phyloP scores from a whole-genome alignment of 768 basidiomycete species.

The Podaxis sp. region DNA sequence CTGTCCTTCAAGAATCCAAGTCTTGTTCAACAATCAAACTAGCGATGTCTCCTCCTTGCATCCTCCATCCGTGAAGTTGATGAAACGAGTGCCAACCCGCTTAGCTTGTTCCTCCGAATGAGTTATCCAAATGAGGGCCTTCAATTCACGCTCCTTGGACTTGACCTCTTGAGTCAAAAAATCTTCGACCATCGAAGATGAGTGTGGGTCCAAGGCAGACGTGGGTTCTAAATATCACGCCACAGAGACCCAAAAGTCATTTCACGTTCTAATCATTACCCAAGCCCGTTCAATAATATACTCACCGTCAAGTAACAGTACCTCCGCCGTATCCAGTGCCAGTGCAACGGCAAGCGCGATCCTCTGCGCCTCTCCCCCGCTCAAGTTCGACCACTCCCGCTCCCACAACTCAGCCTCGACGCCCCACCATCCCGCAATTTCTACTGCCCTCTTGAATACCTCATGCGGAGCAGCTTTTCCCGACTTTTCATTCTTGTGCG shows the following conservation, averaged over 20 bases:
- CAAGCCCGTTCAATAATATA: slow-evolving; percentile 6
- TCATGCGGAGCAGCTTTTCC: slow-evolving; percentile 16
- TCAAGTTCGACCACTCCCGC: slow-evolving; percentile 73
- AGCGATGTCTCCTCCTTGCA: slow-evolving; percentile 33
- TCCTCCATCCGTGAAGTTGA: slow-evolving; percentile 41
- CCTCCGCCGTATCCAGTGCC: slow-evolving; percentile 69
- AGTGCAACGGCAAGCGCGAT: slow-evolving; percentile 75
- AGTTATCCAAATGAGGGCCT: slow-evolving; percentile 84
- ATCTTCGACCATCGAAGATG: slow-evolving; percentile 63
- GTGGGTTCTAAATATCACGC: slow-evolving; percentile 67
- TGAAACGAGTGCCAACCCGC: slow-evolving; percentile 67
- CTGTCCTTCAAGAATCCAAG: too few species aligned
- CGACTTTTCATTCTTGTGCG: slow-evolving; percentile 1
- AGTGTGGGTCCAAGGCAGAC: slow-evolving; percentile 74
- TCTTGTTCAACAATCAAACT: background rate
- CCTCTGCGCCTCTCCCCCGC: slow-evolving; percentile 85
- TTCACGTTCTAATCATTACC: background rate
- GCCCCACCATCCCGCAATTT: slow-evolving; percentile 62
- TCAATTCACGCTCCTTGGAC: slow-evolving; percentile 43
- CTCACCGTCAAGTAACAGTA: slow-evolving; percentile 77
- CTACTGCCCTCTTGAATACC: slow-evolving; percentile 35
- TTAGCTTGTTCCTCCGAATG: slow-evolving; percentile 79
- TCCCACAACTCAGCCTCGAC: slow-evolving; percentile 70
- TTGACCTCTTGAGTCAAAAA: slow-evolving; percentile 50
- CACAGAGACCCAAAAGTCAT: background rate